Conservation (phyloP, 148 eudicot genomes). For the Camellia japonica region DNA sequence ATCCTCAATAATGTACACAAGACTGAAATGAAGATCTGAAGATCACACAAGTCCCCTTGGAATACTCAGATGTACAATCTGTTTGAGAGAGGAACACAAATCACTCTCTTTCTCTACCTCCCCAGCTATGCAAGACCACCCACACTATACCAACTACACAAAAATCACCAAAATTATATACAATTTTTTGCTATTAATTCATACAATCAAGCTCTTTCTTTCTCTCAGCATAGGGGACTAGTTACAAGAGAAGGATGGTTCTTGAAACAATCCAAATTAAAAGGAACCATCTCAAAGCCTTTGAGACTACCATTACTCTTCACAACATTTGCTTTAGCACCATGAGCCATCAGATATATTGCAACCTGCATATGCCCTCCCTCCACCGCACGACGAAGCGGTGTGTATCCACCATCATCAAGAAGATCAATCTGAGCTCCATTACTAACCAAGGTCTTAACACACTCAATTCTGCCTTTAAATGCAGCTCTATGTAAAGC, state of each 20-base stretch:
- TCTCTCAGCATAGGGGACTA: neutral
- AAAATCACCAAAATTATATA: neutral
- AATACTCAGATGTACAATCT: too few relatives aligned
- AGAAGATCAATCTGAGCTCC: constrained; percentile 36
- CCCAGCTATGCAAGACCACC: neutral
- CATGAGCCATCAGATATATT: constrained; percentile 24
- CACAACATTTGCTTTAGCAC: constrained; percentile 32
- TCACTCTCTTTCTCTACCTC: neutral
- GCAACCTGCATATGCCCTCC: constrained; percentile 39
- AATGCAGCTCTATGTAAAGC: constrained; percentile 53
- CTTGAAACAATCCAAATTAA: constrained; percentile 28
- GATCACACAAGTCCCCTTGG: too few relatives aligned
- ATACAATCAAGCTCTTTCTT: constrained; percentile 9
- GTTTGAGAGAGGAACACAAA: neutral
- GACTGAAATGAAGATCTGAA: neutral
- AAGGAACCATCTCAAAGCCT: constrained; percentile 4
- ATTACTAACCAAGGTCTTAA: constrained; percentile 33
- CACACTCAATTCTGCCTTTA: constrained; percentile 42
- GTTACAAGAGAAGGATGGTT: constrained; percentile 25
- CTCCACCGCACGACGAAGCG: constrained; percentile 39
- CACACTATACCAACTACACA: neutral
- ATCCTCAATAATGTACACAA: neutral
- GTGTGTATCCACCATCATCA: constrained; percentile 34
- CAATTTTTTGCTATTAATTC: neutral
- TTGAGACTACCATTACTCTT: constrained; percentile 13